Conservation (phyloP, 768 basidiomycete species). For the Zangia roseola region DNA sequence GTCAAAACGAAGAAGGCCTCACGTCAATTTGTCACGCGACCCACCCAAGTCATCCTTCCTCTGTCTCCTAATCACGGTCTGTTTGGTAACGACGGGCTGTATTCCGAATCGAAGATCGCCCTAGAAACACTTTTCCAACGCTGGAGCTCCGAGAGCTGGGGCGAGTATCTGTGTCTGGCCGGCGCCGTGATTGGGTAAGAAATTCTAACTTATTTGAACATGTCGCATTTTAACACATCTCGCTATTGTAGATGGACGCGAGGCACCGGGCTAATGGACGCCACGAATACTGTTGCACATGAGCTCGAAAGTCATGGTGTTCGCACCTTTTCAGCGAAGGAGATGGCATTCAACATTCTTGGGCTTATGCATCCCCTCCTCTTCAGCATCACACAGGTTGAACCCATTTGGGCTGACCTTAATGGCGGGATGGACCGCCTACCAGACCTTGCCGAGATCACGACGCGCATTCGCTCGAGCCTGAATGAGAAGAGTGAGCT, state of each 20-base stretch:
- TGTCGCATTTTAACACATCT: conserved; percentile 9
- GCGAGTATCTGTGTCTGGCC: conserved; percentile 95
- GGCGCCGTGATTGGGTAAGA: conserved; percentile 96
- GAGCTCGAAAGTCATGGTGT: conserved; percentile 92
- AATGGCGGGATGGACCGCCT: conserved; percentile 98
- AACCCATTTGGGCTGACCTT: conserved; percentile 98
- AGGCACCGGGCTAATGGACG: conserved; percentile 95
- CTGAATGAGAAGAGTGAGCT: conserved; percentile 88
- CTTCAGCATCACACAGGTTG: conserved; percentile 99
- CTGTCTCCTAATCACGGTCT: conserved; percentile 97
- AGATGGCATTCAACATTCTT: conserved; percentile 99
- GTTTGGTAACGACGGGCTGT: conserved; percentile 97
- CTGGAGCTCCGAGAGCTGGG: conserved; percentile 98
- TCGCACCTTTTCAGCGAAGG: conserved; percentile 98
- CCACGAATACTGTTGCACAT: conserved; percentile 92
- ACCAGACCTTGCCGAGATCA: conserved; percentile 91
- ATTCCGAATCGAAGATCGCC: conserved; percentile 98
- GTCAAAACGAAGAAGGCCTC: conserved; percentile 99
- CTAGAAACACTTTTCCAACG: conserved; percentile 97
- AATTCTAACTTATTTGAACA: conserved; percentile 5
- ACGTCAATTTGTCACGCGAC: conserved; percentile 93
- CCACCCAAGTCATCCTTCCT: conserved; percentile 97
- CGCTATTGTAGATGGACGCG: conserved; percentile 78
- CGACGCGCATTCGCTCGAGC: conserved; percentile 76
- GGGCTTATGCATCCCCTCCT: conserved; percentile 98